Evolutionary conservation across 345 rosid genomes (phyloP).

Genomic region (Syzygium aromaticum): DNA sequence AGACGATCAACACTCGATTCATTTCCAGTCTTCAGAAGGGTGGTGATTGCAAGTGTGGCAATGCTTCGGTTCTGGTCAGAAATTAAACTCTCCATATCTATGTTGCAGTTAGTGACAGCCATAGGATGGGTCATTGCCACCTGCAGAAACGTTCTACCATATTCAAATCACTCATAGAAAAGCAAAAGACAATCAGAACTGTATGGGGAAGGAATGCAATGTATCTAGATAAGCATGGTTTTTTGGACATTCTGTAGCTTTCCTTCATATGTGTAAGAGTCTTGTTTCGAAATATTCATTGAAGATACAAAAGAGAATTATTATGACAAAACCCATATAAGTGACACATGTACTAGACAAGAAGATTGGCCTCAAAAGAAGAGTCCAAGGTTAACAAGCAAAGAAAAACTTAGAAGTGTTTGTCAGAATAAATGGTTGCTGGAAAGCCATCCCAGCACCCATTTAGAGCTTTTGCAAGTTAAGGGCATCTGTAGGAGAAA

Average conservation of each 20-base stretch:
- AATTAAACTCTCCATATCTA: slow-evolving; percentile 98
- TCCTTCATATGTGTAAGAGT: background rate
- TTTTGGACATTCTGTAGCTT: background rate
- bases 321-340: background rate
- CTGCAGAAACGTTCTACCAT: slow-evolving; percentile 20
- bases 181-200: background rate
- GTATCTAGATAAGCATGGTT: background rate
- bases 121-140: slow-evolving; percentile 99
- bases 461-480: too few relatives aligned
- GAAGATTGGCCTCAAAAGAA: background rate
- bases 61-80: slow-evolving; percentile 98
- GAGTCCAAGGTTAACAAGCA: background rate
- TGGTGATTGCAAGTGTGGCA: slow-evolving; percentile 98
- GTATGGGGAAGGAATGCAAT: background rate
- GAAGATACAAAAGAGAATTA: background rate
- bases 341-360: background rate
- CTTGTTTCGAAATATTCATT: background rate
- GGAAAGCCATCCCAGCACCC: too few relatives aligned
- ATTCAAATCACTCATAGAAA: background rate
- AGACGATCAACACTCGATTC: slow-evolving; percentile 96
- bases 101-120: slow-evolving; percentile 99
- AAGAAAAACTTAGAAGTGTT: background rate
- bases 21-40: slow-evolving; percentile 94
- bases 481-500: too few relatives aligned
- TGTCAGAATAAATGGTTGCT: too few relatives aligned